Evolutionary conservation across 495 filamentous ascomycete species (phyloP).

Genomic region (Hypoxylon trugodes): DNA sequence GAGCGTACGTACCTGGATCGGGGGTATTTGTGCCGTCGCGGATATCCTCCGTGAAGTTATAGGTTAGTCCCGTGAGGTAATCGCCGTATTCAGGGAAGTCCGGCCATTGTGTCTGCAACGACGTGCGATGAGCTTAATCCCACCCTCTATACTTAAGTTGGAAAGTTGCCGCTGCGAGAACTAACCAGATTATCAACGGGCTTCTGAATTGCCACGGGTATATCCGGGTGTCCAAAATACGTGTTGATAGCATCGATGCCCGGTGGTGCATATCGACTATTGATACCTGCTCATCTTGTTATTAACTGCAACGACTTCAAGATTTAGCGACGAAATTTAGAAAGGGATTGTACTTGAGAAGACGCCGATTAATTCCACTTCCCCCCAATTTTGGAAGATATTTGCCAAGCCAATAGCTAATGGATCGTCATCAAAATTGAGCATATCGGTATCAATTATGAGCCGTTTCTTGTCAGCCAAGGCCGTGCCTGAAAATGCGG

Average conservation of each 20-base stretch:
- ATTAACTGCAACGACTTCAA: background rate
- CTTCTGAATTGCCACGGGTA: conserved; percentile 42
- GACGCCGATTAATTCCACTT: conserved; percentile 33
- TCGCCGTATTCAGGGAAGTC: conserved; percentile 33
- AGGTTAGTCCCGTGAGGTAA: conserved; percentile 53
- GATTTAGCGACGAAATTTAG: background rate
- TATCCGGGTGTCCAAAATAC: conserved; percentile 42
- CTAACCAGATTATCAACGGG: conserved; percentile 43
- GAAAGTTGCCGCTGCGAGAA: background rate
- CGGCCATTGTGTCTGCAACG: conserved; percentile 35
- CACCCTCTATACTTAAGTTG: background rate
- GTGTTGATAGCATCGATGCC: conserved; percentile 46
- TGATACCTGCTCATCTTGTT: conserved; percentile 23
- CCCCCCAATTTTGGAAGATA: conserved; percentile 25
- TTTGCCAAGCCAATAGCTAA: conserved; percentile 24
- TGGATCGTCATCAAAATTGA: conserved; percentile 31
- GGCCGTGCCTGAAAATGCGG: background rate
- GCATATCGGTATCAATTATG: conserved; percentile 31
- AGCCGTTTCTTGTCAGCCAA: conserved; percentile 21
- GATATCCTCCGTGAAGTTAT: conserved; percentile 55
- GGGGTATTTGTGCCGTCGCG: conserved; percentile 44
- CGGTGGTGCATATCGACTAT: conserved; percentile 43
- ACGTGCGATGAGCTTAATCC: conserved; percentile 1
- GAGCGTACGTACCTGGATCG: conserved; percentile 38
- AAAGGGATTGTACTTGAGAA: conserved; percentile 19